Conservation (phyloP, 192 early-diverging fungal species). For the Entomortierella beljakovae region DNA sequence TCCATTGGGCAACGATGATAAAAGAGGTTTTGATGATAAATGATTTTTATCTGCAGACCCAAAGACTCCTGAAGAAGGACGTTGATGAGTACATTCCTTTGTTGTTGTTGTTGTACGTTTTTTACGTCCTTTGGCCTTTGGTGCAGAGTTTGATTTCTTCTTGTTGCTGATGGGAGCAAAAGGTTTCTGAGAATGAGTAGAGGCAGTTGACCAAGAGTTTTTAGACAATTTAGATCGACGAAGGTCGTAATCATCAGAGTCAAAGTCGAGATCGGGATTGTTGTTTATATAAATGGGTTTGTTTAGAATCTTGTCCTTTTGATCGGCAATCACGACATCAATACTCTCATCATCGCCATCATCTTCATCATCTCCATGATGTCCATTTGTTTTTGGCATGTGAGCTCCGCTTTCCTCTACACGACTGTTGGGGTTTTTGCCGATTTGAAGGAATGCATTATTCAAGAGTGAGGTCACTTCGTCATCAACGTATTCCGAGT, state of each 20-base stretch:
- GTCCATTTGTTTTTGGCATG: neutral
- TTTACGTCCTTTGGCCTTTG: conserved; percentile 7
- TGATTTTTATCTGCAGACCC: neutral
- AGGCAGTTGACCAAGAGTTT: conserved; percentile 23
- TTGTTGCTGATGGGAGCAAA: conserved; percentile 47
- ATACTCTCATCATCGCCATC: conserved; percentile 26
- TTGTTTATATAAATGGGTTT: neutral
- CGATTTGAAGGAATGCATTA: conserved; percentile 45
- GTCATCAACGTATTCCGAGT: conserved; percentile 50
- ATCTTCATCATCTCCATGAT: neutral
- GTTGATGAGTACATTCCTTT: conserved; percentile 11
- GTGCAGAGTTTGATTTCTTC: conserved; percentile 15
- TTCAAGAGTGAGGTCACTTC: conserved; percentile 41
- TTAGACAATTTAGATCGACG: neutral
- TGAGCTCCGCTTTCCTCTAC: conserved; percentile 19
- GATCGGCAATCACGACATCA: conserved; percentile 39
- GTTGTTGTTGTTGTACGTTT: too few relatives aligned
- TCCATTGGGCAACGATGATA: neutral
- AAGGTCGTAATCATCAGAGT: conserved; percentile 7
- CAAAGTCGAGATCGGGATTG: conserved; percentile 20
- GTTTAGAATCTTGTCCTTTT: conserved; percentile 44
- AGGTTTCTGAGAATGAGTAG: conserved; percentile 35
- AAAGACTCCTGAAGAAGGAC: too few relatives aligned
- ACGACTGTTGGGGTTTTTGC: conserved; percentile 37
- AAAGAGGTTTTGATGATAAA: neutral